These are phyloP conservation scores for Wickerhamomyces sydowiorum DNA, from an alignment of 805 yeast genomes.

Conservation along the genomic window DNA sequence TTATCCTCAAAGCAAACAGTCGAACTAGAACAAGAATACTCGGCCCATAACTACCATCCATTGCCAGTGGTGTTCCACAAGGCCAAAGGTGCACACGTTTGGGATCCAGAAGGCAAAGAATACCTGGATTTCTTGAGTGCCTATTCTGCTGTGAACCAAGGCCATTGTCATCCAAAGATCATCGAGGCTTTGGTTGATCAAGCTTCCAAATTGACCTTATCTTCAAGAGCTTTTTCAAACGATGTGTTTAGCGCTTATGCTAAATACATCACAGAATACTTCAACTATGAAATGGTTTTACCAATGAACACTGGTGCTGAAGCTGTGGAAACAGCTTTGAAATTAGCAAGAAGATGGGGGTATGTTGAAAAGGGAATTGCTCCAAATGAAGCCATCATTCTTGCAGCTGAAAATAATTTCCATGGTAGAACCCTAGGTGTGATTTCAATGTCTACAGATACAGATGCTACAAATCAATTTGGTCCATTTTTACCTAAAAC, in stretches of 20 bases:
- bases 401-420: constrained; percentile 86
- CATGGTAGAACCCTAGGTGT: constrained; percentile 96
- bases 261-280: constrained; percentile 81
- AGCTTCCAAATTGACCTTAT: constrained; percentile 76
- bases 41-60: constrained; percentile 97
- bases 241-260: constrained; percentile 86
- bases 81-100: constrained; percentile 88
- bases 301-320: constrained; percentile 99
- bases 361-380: constrained; percentile 82
- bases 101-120: constrained; percentile 97
- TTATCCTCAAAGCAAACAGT: constrained; percentile 62
- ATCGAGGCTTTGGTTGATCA: constrained; percentile 80
- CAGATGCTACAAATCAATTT: constrained; percentile 81
- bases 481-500: constrained; percentile 87
- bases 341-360: constrained; percentile 97
- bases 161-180: constrained; percentile 95
- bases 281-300: constrained; percentile 85
- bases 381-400: constrained; percentile 75
- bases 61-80: constrained; percentile 87
- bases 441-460: constrained; percentile 94
- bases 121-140: constrained; percentile 91
- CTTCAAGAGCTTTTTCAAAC: constrained; percentile 89
- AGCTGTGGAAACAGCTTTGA: constrained; percentile 93
- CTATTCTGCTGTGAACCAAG: constrained; percentile 96
- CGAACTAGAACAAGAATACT: constrained; percentile 67